Evolutionary conservation across 2,329 filamentous ascomycete species (phyloP), one percentile per base, ranked within the genome.

Genomic region (Arthrinium phaeospermum): DNA sequence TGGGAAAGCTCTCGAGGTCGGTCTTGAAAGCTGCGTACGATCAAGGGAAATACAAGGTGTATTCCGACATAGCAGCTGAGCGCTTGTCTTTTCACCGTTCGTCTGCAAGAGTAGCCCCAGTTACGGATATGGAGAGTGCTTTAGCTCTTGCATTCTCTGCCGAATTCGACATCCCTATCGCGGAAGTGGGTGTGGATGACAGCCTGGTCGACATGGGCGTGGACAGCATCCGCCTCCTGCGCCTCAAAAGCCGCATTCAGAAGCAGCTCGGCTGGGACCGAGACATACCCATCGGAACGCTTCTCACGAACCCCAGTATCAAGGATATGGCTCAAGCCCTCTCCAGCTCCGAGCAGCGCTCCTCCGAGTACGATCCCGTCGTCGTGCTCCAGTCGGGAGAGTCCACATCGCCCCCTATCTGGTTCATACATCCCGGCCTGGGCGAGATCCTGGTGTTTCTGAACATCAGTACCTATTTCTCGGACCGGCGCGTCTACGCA

Each of bases 381-480:
- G 49, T 73, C 49, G 47, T 69, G 16, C 37, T 73, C 8, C 72
- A 71, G 51, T 69, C 72, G n/a, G 69, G 49, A 7, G 24, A 16
- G 10, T 69, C 69, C 4, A n/a, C 1, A 7, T n/a, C 64, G 4
- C 14, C 69, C 2, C 72, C 72, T 6, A 67, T 73, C 3, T 73
- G 72, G 72, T 71, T 73, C 44, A 49, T 73, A 8, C 72, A 73
- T 14, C 72, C 72, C 27, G 72, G 72, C 0, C 73, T 75, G 1
- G 72, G 74, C 27, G 76, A 76, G 27, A 51, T 74, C 22, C 69
- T 74, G 1, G 73, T 74, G 19, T 74, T 74, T 53, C 69, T 74
- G 0, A 74, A 74, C 16, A 69, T 74, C 51, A 71, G 71, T 19
- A 71, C 61, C n/a, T 70, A 71, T 45, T 72, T 74, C 67, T 61